A percentile compares a stretch with the other conserved stretches of the same genome.
phyloP scores from a whole-genome alignment of 768 basidiomycete genomes.

The Hysterangium stoloniferum region DNA sequence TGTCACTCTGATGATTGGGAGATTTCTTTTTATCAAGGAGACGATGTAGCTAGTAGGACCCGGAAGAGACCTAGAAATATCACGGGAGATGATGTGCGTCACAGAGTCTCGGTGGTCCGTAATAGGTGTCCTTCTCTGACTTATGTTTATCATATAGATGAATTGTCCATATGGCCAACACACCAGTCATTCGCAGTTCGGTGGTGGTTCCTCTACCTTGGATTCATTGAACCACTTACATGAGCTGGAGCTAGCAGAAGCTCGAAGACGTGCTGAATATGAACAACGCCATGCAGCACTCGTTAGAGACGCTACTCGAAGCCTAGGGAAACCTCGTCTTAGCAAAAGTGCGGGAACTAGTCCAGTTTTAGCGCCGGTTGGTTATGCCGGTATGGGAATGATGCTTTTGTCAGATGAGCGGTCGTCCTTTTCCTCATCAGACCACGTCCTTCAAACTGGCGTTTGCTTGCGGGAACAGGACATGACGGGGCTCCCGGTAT shows the following conservation, averaged over 20 bases:
- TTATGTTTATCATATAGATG: background rate
- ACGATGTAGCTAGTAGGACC: background rate
- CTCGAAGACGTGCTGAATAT: slow-evolving; percentile 78
- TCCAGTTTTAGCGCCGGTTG: slow-evolving; percentile 42
- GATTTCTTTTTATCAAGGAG: slow-evolving; percentile 36
- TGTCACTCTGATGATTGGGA: slow-evolving; percentile 61
- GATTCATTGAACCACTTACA: slow-evolving; percentile 84
- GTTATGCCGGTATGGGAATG: background rate
- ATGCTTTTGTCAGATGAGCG: slow-evolving; percentile 17
- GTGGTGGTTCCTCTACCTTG: slow-evolving; percentile 17
- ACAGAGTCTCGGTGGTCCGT: background rate
- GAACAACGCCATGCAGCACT: slow-evolving; percentile 67
- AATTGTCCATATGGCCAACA: background rate
- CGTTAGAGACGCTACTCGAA: slow-evolving; percentile 12
- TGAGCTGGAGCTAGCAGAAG: slow-evolving; percentile 81
- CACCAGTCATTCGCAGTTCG: slow-evolving; percentile 9
- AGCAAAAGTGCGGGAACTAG: slow-evolving; percentile 66
- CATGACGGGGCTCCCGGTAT: slow-evolving; percentile 17
- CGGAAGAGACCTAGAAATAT: slow-evolving; percentile 4
- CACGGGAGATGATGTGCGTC: slow-evolving; percentile 1
- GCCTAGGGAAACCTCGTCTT: slow-evolving; percentile 22
- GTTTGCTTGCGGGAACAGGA: background rate
- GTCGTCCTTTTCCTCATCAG: slow-evolving; percentile 20
- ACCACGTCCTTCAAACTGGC: slow-evolving; percentile 29
- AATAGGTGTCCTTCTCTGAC: background rate